phyloP scores from a whole-genome alignment of 1,284 basidiomycete genomes.

The Fereydounia khargensis region DNA sequence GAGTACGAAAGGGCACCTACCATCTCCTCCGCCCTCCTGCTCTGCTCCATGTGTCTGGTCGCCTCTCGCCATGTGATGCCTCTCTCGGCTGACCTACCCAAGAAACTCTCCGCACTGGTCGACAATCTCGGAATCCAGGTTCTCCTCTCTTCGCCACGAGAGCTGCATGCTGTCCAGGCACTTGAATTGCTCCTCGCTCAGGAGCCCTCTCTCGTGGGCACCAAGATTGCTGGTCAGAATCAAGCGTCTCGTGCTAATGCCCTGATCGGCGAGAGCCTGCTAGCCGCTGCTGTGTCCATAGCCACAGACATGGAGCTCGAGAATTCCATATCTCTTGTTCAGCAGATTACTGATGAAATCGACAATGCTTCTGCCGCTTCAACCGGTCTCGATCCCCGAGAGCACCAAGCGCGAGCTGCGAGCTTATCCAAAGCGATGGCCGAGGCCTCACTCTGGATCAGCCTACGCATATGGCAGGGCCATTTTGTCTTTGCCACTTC shows the following conservation, averaged over 20 bases:
- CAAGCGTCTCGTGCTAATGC: slow-evolving; percentile 28
- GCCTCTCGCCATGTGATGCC: slow-evolving; percentile 30
- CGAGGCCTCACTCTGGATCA: slow-evolving; percentile 26
- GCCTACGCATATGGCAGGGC: slow-evolving; percentile 32
- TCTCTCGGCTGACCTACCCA: slow-evolving; percentile 16
- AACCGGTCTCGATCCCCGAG: slow-evolving; percentile 20
- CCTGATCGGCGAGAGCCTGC: slow-evolving; percentile 21
- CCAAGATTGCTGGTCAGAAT: slow-evolving; percentile 10
- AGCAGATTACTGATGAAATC: no score
- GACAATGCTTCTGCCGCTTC: no score
- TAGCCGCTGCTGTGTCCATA: slow-evolving; percentile 7
- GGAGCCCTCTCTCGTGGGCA: slow-evolving; percentile 30
- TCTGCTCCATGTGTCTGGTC: slow-evolving; percentile 31
- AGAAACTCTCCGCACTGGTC: slow-evolving; percentile 20
- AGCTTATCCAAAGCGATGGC: slow-evolving; percentile 12
- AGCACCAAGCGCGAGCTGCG: no score
- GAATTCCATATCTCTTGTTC: background rate
- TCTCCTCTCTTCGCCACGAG: slow-evolving; percentile 21
- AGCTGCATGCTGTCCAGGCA: slow-evolving; percentile 27
- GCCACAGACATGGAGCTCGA: background rate
- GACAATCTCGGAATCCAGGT: slow-evolving; percentile 34
- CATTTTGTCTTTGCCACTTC: slow-evolving; percentile 30
- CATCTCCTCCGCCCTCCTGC: slow-evolving; percentile 19
- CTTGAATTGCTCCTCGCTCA: slow-evolving; percentile 30
- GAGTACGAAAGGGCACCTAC: slow-evolving; percentile 16